These are phyloP conservation scores for Penicillium desertorum DNA, from an alignment of 495 filamentous ascomycete species.

Conservation along the genomic window DNA sequence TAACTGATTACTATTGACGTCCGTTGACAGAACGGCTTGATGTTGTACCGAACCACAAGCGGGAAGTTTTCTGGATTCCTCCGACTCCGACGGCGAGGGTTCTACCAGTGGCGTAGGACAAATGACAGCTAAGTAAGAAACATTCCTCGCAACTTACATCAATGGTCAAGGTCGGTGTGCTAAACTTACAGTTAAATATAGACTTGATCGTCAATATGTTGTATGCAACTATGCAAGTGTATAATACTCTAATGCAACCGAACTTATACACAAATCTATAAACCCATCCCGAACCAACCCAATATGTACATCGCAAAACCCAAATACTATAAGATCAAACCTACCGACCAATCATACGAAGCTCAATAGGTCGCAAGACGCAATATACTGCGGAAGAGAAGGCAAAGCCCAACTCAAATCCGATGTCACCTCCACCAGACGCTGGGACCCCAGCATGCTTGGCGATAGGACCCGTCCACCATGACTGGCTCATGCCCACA, in stretches of 20 bases:
- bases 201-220: not conserved
- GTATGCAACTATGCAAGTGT: conserved; percentile 5
- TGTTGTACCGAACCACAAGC: not conserved
- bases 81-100: not conserved
- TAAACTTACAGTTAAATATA: not conserved
- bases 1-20: not conserved
- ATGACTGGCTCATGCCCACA: conserved; percentile 73
- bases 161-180: not conserved
- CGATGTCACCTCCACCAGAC: conserved; percentile 71
- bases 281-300: conserved; percentile 1
- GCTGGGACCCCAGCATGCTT: conserved; percentile 55
- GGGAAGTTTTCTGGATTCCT: not conserved
- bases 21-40: not conserved
- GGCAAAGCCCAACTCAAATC: conserved; percentile 64
- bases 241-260: not conserved
- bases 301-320: conserved; percentile 18
- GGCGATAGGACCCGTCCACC: conserved; percentile 74
- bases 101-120: not conserved
- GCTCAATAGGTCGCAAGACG: conserved; percentile 36
- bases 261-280: not conserved
- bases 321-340: conserved; percentile 2
- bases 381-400: conserved; percentile 38
- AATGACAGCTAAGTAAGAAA: too few species aligned
- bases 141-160: not conserved
- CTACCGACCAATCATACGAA: conserved; percentile 40